Evolutionary conservation across 176 grass and related monocot species (phyloP).

Genomic region (Rhynchospora pubera): DNA sequence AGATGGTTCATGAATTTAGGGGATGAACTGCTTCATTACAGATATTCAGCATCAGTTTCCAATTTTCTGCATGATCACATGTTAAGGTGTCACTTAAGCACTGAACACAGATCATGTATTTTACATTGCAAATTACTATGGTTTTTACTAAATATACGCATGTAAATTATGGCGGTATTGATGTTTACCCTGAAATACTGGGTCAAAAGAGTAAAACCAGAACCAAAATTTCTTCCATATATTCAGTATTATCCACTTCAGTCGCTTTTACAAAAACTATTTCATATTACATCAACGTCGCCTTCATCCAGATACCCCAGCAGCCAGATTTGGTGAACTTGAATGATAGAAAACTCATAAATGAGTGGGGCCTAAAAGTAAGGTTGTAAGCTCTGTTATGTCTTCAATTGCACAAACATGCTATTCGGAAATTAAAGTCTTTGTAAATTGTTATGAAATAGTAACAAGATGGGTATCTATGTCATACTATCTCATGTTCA

Average conservation of each 20-base stretch:
- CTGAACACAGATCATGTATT: no score
- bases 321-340: not conserved
- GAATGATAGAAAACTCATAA: not conserved
- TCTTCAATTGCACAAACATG: not conserved
- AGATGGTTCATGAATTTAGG: no score
- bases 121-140: no score
- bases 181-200: not conserved
- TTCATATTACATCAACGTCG: not conserved
- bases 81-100: no score
- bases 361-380: not conserved
- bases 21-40: no score
- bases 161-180: no score
- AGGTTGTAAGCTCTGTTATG: not conserved
- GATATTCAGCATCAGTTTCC: no score
- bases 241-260: conserved; percentile 2
- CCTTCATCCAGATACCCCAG: conserved; percentile 5
- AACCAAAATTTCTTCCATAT: not conserved
- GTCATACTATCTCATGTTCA: not conserved
- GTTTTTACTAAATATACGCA: no score
- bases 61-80: no score
- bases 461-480: not conserved
- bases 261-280: not conserved
- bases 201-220: conserved; percentile 3
- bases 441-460: not conserved
- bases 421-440: not conserved